Evolutionary conservation across 2,329 filamentous ascomycete species (phyloP).

Genomic region (Fusarium illudens): DNA sequence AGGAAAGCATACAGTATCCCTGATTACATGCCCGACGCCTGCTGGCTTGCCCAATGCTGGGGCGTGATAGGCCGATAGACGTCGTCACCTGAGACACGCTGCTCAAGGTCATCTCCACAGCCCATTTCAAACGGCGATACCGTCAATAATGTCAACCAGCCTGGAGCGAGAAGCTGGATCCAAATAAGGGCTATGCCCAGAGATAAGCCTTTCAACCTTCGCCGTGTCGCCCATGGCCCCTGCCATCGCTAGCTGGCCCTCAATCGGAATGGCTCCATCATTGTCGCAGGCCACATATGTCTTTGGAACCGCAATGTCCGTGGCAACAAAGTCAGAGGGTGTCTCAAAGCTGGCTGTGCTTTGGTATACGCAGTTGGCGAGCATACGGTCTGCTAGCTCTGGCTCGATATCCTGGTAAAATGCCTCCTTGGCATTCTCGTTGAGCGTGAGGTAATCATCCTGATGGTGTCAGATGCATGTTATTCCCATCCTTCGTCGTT

Average conservation of each 20-base stretch:
- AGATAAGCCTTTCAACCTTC: not conserved
- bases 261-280: conserved; percentile 30
- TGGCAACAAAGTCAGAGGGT: conserved; percentile 25
- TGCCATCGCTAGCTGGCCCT: conserved; percentile 37
- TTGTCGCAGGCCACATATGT: conserved; percentile 42
- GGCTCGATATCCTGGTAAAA: conserved; percentile 14
- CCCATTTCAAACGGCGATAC: not conserved
- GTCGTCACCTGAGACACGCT: not conserved
- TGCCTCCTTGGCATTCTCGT: not conserved
- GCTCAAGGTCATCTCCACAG: not conserved
- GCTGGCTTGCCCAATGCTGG: not conserved
- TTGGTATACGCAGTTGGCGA: conserved; percentile 8
- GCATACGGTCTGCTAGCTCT: not conserved
- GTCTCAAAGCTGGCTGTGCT: conserved; percentile 31
- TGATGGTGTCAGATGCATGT: not conserved
- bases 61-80: too few species aligned
- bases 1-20: not conserved
- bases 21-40: not conserved
- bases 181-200: conserved; percentile 6
- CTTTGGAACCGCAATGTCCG: conserved; percentile 35
- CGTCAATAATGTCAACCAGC: not conserved
- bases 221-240: not conserved
- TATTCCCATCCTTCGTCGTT: too few species aligned
- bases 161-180: not conserved
- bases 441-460: conserved; percentile 12